Evolutionary conservation across 2,329 filamentous ascomycete genomes (phyloP), one percentile per base, ranked within the genome.

Genomic region (Hypomyces rosellus): DNA sequence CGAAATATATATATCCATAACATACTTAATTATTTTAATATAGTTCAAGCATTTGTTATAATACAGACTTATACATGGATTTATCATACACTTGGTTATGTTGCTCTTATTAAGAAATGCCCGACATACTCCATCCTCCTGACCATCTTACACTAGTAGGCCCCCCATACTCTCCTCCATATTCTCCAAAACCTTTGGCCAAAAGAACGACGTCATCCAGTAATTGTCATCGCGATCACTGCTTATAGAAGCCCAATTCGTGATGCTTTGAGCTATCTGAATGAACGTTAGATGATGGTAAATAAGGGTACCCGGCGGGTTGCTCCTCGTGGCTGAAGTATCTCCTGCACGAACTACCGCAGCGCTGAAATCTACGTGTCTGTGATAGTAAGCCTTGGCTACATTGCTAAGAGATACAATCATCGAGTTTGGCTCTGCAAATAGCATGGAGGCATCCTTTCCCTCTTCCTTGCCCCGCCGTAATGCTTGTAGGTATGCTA

Each of bases 401-500:
- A 22, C n/a, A 15, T 52, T 52, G n/a, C 34, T 48, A 16, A 39
- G 40, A 22, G 41, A 30, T 6, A 48, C 20, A 12, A 25, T 34
- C 16, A 49, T 5, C 7, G 45, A 37, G 15, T 51, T 40, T 11
- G 44, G 12, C 14, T 46, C 44, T 15, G 33, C 33, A 8, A 46
- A 16, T 16, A 46, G 3, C 16, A 37, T 14, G 15, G 16, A 15
- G 4, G 25, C 12, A 9, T n/a, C 44, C 16, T 3, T 4, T 34
- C 73, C 68, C 9, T 60, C 52, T 11, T 14, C 9, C 16, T 13
- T 9, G 7, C 4, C 18, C 34, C 34, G n/a, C 2, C 15, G n/a
- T 3, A 34, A 9, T 11, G 14, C 9, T 13, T 33, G 44, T 18
- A 46, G 33, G 12, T 16, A 61, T 38, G 58, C 66, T 37, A 61